phyloP scores from a whole-genome alignment of 1,139 yeast genomes.

The Yamadazyma membranifaciens region DNA sequence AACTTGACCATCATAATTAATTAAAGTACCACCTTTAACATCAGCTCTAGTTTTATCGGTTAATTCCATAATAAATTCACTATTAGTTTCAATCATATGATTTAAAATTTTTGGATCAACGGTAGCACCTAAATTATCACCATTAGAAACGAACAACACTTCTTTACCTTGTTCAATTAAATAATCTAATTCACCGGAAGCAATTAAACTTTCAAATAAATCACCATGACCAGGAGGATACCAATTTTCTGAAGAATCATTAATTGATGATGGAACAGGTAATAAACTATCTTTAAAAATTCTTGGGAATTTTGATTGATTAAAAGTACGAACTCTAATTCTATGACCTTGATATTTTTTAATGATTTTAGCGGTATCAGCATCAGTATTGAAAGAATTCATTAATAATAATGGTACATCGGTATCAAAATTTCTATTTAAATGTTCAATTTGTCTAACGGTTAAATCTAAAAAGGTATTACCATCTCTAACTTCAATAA shows the following conservation, averaged over 20 bases:
- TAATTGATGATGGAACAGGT: slow-evolving; percentile 82
- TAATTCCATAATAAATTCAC: slow-evolving; percentile 97
- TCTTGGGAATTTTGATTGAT: slow-evolving; percentile 96
- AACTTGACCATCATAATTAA: slow-evolving; percentile 92
- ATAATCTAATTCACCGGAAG: slow-evolving; percentile 90
- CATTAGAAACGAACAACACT: slow-evolving; percentile 91
- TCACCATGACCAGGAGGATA: slow-evolving; percentile 99
- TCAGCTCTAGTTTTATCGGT: slow-evolving; percentile 99
- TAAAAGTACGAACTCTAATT: slow-evolving; percentile 91
- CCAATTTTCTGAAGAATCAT: slow-evolving; percentile 84
- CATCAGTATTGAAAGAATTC: slow-evolving; percentile 98
- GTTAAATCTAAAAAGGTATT: slow-evolving; percentile 93
- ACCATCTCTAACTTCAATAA: slow-evolving; percentile 97
- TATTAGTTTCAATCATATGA: slow-evolving; percentile 88
- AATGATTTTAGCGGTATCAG: slow-evolving; percentile 91
- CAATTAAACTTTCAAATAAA: slow-evolving; percentile 83
- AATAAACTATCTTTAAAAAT: slow-evolving; percentile 89
- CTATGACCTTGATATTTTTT: slow-evolving; percentile 97
- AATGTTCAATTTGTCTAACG: slow-evolving; percentile 94
- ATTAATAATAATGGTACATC: slow-evolving; percentile 94
- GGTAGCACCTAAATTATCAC: slow-evolving; percentile 98
- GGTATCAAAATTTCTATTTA: slow-evolving; percentile 85
- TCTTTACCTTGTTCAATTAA: slow-evolving; percentile 93
- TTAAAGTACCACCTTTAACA: slow-evolving; percentile 98
- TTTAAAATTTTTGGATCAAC: slow-evolving; percentile 88